These are phyloP conservation scores for Salix caprea DNA, from an alignment of 345 rosid species.

Conservation along the genomic window DNA sequence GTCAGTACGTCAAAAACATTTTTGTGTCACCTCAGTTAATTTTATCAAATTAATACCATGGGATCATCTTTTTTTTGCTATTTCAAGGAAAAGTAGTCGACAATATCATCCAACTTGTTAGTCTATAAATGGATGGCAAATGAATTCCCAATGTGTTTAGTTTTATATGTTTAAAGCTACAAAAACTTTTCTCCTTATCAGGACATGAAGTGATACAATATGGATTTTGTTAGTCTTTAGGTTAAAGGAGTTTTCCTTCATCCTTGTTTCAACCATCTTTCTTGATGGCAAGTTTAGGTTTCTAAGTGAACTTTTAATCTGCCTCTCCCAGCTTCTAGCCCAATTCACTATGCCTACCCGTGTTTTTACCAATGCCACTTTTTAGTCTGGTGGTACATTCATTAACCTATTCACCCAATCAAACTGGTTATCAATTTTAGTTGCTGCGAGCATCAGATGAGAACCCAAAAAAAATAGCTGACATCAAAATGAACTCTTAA, in stretches of 20 bases:
- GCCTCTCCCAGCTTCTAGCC: neutral
- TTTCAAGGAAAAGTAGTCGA: neutral
- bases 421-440: neutral
- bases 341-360: neutral
- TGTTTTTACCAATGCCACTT: neutral
- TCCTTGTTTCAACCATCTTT: no score
- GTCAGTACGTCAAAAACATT: constrained; percentile 42
- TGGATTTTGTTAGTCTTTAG: neutral
- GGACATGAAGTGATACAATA: neutral
- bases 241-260: neutral
- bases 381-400: neutral
- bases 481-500: neutral
- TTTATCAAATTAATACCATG: neutral
- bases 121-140: neutral
- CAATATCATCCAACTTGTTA: neutral
- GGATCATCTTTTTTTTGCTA: neutral
- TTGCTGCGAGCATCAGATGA: neutral
- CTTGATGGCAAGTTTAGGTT: neutral
- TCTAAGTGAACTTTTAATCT: neutral
- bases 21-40: neutral
- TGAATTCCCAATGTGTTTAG: neutral
- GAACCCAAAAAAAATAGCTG: neutral
- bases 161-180: neutral
- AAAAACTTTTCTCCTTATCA: neutral
- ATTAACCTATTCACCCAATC: neutral